Percentiles rank a stretch among this genome's conserved stretches.
Evolutionary conservation across 371 early-diverging fungal species (phyloP).

Genomic region (Blakeslea trispora): DNA sequence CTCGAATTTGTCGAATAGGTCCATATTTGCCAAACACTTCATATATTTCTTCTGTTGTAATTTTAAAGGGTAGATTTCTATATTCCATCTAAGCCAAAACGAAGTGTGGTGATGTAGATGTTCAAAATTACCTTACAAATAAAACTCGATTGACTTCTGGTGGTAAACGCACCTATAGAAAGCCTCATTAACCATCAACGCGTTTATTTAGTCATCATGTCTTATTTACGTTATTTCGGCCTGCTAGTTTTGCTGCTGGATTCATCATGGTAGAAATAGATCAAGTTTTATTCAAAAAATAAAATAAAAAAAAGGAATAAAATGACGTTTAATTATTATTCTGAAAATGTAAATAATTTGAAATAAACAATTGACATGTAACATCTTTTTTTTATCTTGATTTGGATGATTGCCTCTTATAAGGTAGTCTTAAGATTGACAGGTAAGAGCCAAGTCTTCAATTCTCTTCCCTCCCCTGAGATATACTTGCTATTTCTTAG

Average conservation of each 20-base stretch:
- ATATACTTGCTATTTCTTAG: no score
- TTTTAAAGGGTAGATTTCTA: conserved; percentile 94
- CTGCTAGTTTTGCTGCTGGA: conserved; percentile 19
- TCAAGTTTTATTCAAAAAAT: conserved; percentile 3
- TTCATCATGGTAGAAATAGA: conserved; percentile 17
- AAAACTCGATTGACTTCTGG: conserved; percentile 93
- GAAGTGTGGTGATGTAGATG: no score
- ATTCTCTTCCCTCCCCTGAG: no score
- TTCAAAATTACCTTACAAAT: conserved; percentile 70
- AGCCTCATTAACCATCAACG: no score
- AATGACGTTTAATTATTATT: no score
- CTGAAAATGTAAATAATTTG: no score
- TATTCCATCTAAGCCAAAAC: no score
- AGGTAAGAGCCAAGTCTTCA: no score
- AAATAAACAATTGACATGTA: no score
- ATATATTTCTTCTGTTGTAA: conserved; percentile 93
- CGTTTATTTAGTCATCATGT: not conserved
- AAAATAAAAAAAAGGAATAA: not conserved
- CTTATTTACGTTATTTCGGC: conserved; percentile 25
- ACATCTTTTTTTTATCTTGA: no score
- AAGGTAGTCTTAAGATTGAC: no score
- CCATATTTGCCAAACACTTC: conserved; percentile 98
- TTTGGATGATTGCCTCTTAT: no score
- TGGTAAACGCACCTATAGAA: conserved; percentile 75
- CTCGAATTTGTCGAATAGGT: conserved; percentile 91